Percentiles rank a stretch among this genome's conserved stretches.
Conservation (phyloP, 768 basidiomycete genomes). For the Cubamyces sp. region DNA sequence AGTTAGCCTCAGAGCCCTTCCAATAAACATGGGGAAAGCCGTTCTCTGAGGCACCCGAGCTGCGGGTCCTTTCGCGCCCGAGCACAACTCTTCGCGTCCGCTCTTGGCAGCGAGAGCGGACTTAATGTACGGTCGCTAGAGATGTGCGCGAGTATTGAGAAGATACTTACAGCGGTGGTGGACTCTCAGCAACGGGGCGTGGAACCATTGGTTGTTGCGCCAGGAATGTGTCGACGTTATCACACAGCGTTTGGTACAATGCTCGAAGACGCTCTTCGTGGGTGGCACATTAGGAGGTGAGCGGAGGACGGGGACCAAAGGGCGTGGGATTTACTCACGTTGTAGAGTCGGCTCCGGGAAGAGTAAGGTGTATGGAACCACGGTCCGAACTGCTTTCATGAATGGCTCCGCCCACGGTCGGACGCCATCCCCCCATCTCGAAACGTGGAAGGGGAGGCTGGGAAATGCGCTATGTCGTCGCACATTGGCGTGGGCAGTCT, state of each 20-base stretch:
- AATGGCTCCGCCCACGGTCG: slow-evolving; percentile 24
- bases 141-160: not conserved
- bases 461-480: slow-evolving; percentile 5
- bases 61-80: too few relatives aligned
- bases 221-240: slow-evolving; percentile 11
- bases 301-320: not conserved
- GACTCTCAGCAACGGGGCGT: not conserved
- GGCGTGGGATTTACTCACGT: slow-evolving; percentile 19
- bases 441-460: slow-evolving; percentile 22
- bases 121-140: not conserved
- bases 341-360: slow-evolving; percentile 25
- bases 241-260: slow-evolving; percentile 19
- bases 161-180: not conserved
- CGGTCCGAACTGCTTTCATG: slow-evolving; percentile 21
- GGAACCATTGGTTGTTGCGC: not conserved
- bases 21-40: too few relatives aligned
- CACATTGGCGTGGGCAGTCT: slow-evolving; percentile 28
- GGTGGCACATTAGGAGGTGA: not conserved
- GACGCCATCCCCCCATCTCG: slow-evolving; percentile 6
- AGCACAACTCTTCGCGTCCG: too few relatives aligned
- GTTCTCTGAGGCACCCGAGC: too few relatives aligned
- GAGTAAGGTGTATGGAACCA: slow-evolving; percentile 18
- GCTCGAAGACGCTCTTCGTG: slow-evolving; percentile 20
- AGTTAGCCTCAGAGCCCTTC: too few relatives aligned
- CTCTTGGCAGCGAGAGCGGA: too few relatives aligned